A percentile compares a stretch with the other conserved stretches of the same genome.
Evolutionary conservation across 192 early-diverging fungal genomes (phyloP).

Genomic region (Coemansia sp.): DNA sequence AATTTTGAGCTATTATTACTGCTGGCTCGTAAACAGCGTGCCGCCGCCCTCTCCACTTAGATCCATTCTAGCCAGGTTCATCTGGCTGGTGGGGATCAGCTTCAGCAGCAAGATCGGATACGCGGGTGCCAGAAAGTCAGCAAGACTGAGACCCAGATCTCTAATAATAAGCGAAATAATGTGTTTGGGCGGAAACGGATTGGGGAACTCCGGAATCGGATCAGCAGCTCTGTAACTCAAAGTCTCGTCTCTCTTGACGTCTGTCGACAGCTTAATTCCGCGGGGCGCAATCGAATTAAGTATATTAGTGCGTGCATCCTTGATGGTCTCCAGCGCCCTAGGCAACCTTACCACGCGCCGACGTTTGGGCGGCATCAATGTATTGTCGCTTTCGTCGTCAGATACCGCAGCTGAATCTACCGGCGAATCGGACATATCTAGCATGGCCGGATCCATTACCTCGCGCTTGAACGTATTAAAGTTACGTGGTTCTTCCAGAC

Average conservation of each 20-base stretch:
- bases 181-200: constrained; percentile 41
- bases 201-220: constrained; percentile 43
- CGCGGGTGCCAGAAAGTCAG: constrained; percentile 36
- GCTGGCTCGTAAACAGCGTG: constrained; percentile 7
- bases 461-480: constrained; percentile 16
- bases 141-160: constrained; percentile 36
- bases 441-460: constrained; percentile 22
- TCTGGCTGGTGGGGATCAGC: constrained; percentile 15
- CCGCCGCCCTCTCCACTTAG: neutral
- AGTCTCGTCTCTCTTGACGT: constrained; percentile 40
- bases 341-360: constrained; percentile 20
- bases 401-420: neutral
- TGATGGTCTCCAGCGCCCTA: constrained; percentile 20
- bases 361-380: constrained; percentile 30
- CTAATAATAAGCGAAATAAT: constrained; percentile 37
- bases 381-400: constrained; percentile 7
- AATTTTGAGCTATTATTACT: too few relatives aligned
- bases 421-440: constrained; percentile 33
- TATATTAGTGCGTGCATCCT: constrained; percentile 31
- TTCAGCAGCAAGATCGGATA: constrained; percentile 37
- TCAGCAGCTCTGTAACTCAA: constrained; percentile 39
- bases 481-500: constrained; percentile 31
- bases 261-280: constrained; percentile 10
- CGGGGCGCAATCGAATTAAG: constrained; percentile 21
- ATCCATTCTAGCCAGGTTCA: too few relatives aligned